These are phyloP conservation scores for Claviceps sp. DNA, from an alignment of 2,329 filamentous ascomycete genomes.

Conservation along the genomic window DNA sequence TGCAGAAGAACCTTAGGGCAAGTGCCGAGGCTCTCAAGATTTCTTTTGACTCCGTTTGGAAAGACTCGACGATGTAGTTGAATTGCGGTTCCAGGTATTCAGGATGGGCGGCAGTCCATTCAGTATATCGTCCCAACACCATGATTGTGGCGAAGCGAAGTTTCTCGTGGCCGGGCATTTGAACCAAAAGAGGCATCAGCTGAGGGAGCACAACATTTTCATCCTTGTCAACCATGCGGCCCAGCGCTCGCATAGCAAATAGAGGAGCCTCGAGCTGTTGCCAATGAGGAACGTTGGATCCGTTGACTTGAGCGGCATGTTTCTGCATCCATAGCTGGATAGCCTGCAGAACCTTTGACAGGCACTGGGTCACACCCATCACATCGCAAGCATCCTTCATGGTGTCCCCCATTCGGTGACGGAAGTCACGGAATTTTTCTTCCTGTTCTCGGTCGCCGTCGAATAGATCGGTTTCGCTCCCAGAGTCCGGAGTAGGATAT, in stretches of 20 bases:
- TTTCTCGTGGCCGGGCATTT: conserved; percentile 93
- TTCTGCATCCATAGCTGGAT: conserved; percentile 82
- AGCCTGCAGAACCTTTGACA: conserved; percentile 73
- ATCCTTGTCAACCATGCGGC: conserved; percentile 84
- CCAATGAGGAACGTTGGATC: conserved; percentile 77
- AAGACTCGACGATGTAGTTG: conserved; percentile 89
- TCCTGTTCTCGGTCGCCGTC: conserved; percentile 92
- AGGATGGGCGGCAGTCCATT: conserved; percentile 91
- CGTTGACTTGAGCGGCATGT: conserved; percentile 62
- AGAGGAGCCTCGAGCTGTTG: conserved; percentile 90
- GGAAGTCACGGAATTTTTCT: conserved; percentile 92
- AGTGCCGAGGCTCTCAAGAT: conserved; percentile 85
- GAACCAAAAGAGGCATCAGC: conserved; percentile 84
- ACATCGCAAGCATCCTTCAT: conserved; percentile 96
- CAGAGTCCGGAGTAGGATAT: conserved; percentile 64
- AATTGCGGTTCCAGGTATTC: conserved; percentile 88
- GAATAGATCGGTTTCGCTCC: conserved; percentile 72
- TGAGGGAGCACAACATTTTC: conserved; percentile 80
- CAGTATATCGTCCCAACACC: conserved; percentile 90
- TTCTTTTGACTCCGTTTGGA: conserved; percentile 77
- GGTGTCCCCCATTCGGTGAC: conserved; percentile 94
- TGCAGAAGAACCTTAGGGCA: conserved; percentile 94
- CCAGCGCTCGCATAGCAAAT: conserved; percentile 92
- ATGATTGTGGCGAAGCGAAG: conserved; percentile 97
- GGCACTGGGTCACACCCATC: conserved; percentile 81